Base-by-base conservation (phyloP, 352 stramenopile species). In the Phytophthora tubulina region DNA sequence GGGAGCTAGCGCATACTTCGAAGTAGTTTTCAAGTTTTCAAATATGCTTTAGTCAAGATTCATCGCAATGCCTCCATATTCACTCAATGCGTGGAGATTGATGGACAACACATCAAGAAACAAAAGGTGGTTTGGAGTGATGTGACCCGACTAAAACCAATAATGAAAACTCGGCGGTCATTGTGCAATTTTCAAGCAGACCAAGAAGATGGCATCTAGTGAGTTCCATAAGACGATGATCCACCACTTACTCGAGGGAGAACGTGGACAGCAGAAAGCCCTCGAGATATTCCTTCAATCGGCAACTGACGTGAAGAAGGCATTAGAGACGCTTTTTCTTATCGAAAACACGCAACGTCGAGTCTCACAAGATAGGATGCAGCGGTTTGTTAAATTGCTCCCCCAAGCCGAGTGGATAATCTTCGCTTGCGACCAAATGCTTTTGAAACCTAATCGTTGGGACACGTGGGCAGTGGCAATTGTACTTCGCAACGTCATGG, bases 401-500 rank as follows among this genome's bases (percentile, higher is more conserved):
- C 56, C 41, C 3, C 32, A 57, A 13, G 2, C 36, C 7, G 41
- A 67, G 17, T 67, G 50, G 56, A 39, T 57, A 3, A 6, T 72
- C 4, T 44, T 45, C 4, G 49, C 48, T 6, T 68, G 65, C 7
- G 41, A 62, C 4, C 0, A 53, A 51, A 67, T 72, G 65, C 49
- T 63, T 8, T 21, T 58, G 15, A 1, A 38, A 30, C 13, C 14
- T 15, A 10, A 13, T 5, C 17, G 31, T 8, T 72, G 65, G 57
- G 13, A 56, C 14, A 33, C 7, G 7, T 67, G 36, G 9, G 50
- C 32, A 7, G 46, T 67, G 4, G 65, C 65, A 6, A 2, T 38
- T 3, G 8, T 63, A 31, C 41, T 72, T 5, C 13, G 38, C 3
- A 52, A 60, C 51, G 30, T 4, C 0, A 68, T 69, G 58, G 33